These are phyloP conservation scores for Rhexocercosporidium sp. DNA, from an alignment of 2,329 filamentous ascomycete genomes.

Conservation along the genomic window DNA sequence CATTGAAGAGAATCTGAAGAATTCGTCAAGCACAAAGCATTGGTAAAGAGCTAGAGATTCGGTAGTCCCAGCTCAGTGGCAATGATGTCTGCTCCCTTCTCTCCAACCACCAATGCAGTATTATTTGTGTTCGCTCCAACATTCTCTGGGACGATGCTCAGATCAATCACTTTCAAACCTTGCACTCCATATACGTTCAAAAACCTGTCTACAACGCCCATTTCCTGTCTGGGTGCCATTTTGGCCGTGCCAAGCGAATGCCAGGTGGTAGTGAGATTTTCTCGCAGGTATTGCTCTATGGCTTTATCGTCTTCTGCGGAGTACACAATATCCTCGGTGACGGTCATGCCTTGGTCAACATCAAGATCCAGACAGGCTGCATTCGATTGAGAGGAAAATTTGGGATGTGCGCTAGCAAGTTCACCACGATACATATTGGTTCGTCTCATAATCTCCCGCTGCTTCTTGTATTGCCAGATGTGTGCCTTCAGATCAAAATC, in stretches of 20 bases:
- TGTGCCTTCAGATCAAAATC: conserved; percentile 57
- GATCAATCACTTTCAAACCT: conserved; percentile 48
- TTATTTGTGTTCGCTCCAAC: conserved; percentile 50
- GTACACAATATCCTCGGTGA: conserved; percentile 43
- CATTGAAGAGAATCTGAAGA: too few species aligned
- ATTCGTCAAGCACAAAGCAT: too few species aligned
- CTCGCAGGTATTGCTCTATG: conserved; percentile 47
- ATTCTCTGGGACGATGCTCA: conserved; percentile 46
- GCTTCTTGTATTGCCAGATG: conserved; percentile 66
- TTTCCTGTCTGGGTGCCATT: conserved; percentile 43
- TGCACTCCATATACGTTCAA: conserved; percentile 44
- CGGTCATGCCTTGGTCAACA: neutral
- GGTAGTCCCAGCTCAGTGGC: conserved; percentile 41
- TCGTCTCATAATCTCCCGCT: conserved; percentile 62
- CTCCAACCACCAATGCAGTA: conserved; percentile 47
- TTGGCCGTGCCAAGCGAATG: conserved; percentile 46
- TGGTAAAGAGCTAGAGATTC: neutral
- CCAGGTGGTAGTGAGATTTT: conserved; percentile 44
- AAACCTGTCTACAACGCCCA: conserved; percentile 43
- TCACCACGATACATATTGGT: conserved; percentile 56
- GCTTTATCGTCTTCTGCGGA: conserved; percentile 36
- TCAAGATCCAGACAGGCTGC: conserved; percentile 40
- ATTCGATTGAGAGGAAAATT: conserved; percentile 48
- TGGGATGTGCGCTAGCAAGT: conserved; percentile 46
- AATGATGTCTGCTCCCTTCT: conserved; percentile 46